Base-by-base conservation (phyloP, 2,329 filamentous ascomycete species). In the Cercospora janseana region DNA sequence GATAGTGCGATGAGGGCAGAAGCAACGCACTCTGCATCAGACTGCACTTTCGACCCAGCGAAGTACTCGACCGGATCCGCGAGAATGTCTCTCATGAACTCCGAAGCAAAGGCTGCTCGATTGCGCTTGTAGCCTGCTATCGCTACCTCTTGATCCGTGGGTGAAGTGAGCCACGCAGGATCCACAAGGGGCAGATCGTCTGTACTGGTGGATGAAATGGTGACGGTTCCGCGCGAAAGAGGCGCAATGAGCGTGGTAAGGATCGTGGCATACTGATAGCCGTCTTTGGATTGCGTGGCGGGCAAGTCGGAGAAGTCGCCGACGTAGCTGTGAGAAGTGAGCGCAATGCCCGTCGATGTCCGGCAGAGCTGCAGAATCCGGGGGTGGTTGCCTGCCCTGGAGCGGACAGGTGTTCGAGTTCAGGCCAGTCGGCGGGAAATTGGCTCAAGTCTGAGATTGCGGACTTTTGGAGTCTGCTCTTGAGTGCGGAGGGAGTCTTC, bases 221-320 rank as follows among this genome's bases (percentile, higher is more conserved):
- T 65, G n/a, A 73, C 60, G 18, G 55, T 66, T 3, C 70, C 70
- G 1, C 67, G 63, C 2, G 65, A 69, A 1, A 67, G 49, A 0
- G 71, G 66, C 0, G 67, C 58, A 4, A 66, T 55, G 1, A 72
- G 49, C 1, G 60, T 61, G 4, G 53, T 62, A 0, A 62, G 37
- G 12, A 70, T 64, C 2, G 63, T 62, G 8, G 63, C 67, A 34
- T 69, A 69, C 24, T 69, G 57, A 12, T 60, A 58, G 4, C 60
- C 58, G 29, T 64, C 27, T 4, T 60, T 57, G 1, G 66, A 63
- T 16, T 64, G 58, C 1, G 51, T 41, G 1, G 52, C 28, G 15
- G 62, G 49, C 16, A 47, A 34, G 13, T 24, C 23, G 4, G 31
- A 28, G 40, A 46, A 45, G 4, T 44, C 41, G 15, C 40, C 31